Base-by-base conservation (phyloP, 768 basidiomycete genomes). In the Boletus rufocinnamomeus region DNA sequence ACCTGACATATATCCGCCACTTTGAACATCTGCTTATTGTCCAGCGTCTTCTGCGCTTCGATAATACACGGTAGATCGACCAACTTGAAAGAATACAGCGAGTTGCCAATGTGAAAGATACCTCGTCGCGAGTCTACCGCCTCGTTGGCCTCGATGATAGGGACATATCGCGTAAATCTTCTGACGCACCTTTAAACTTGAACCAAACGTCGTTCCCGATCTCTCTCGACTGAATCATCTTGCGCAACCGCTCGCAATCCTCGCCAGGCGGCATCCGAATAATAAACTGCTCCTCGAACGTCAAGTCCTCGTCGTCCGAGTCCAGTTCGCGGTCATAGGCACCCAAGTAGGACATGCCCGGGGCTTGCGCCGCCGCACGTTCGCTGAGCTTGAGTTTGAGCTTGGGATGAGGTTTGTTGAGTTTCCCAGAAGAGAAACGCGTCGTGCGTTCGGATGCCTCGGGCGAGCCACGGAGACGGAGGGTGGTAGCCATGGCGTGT, bases 1-100 rank as follows among this genome's bases (percentile, higher is more conserved):
- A 94, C 93, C 84, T 97, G 95, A 77, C 92, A 96, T 76, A 99
- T 96, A 71, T 99, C 97, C 40, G 95, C 95, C 7, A 95, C 92
- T 74, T 99, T 99, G 80, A 98, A 97, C 85, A 97, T 89, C 69
- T 97, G 94, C 72, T 95, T 94, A 71, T 88, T 91, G 74, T 98
- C 97, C 50, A 96, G 74, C 2, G 96, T 94, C 79, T 98, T 98
- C 74, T 98, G 95, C 14, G 92, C 85, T 69, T 99, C 97, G 62
- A 95, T 81, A 52, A 99, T 84, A 73, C 91, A 92, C 2, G 97
- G 97, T 46, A 99, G 78, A 73, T 99, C 97, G 57, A 98, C 97
- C 25, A 99, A 83, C 74, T 98, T 98, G 23, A 96, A 85, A 30
- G 91, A 84, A 70, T 95, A 96, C 0, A 84, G 80, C 52, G 80